Evolutionary conservation across 2,329 filamentous ascomycete species (phyloP).

Genomic region (Alternaria sp.): DNA sequence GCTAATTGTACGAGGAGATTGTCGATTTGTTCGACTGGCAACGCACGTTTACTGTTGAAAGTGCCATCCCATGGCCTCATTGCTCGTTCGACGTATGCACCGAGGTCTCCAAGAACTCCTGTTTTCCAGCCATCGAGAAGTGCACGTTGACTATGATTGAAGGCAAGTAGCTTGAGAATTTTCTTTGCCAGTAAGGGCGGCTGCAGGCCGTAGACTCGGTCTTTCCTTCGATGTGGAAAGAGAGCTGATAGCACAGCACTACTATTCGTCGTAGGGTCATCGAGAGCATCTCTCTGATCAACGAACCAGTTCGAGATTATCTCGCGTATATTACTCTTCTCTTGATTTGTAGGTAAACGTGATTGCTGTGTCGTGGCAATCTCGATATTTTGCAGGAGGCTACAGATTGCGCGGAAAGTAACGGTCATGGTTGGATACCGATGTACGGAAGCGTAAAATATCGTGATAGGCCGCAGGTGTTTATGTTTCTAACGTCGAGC

Average conservation of each 20-base stretch:
- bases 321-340: slow-evolving; percentile 40
- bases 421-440: slow-evolving; percentile 63
- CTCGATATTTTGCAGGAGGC: slow-evolving; percentile 75
- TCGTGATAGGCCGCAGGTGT: not conserved
- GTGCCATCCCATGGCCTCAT: slow-evolving; percentile 65
- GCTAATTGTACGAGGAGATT: slow-evolving; percentile 71
- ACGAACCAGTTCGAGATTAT: slow-evolving; percentile 74
- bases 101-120: slow-evolving; percentile 72
- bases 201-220: slow-evolving; percentile 80
- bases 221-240: slow-evolving; percentile 77
- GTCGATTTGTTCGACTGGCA: slow-evolving; percentile 78
- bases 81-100: slow-evolving; percentile 73
- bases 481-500: not conserved
- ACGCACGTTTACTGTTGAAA: slow-evolving; percentile 43
- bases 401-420: slow-evolving; percentile 75
- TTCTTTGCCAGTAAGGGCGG: slow-evolving; percentile 69
- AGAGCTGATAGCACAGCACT: slow-evolving; percentile 77
- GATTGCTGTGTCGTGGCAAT: slow-evolving; percentile 54
- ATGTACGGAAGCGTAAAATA: not conserved
- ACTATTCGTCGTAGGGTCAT: slow-evolving; percentile 65
- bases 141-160: slow-evolving; percentile 68
- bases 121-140: slow-evolving; percentile 71
- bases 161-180: slow-evolving; percentile 71
- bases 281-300: slow-evolving; percentile 66
- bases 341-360: slow-evolving; percentile 46